Base-by-base conservation (phyloP, 208 protist species). In the Acanthamoeba lenticulata region DNA sequence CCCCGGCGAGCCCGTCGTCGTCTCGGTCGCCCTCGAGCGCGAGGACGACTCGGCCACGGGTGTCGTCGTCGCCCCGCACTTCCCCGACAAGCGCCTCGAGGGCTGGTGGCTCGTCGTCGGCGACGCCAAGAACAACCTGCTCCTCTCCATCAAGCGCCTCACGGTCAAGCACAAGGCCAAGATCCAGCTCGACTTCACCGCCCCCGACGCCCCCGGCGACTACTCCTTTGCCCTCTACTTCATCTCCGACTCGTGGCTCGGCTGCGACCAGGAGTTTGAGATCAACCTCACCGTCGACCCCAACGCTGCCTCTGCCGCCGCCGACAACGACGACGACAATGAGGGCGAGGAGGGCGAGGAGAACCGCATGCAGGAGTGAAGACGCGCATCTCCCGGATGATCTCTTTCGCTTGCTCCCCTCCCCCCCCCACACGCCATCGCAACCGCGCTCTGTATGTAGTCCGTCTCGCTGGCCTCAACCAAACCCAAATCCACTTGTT, bases 41-140 rank as follows among this genome's bases (percentile, higher is more conserved):
- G 90, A 94, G 34, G 65, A 60, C 29, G 90, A 94, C 90, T n/a
- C 34, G n/a, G 86, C 13, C 19, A 32, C 29, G 15, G 90, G 90
- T 27, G 40, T 34, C 29, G 90, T 94, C n/a, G 90, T 88, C 29
- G 65, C 90, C 11, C 74, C 90, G 17, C 55, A 60, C 90, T 94
- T 95, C 57, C 97, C 97, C 6, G 74, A 95, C 77, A 83, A 96
- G 45, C 98, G 97, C 77, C 49, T 96, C 3, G 98, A 98, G 94
- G 96, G 95, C 55, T 99, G 98, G 98, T 99, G 98, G 98, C 55
- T 99, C 1, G 96, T 99, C 17, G 40, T 99, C 13, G 98, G 98
- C 67, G 98, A 99, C 77, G 17, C 52, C 9, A 86, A 91, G 9
- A 94, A 92, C 11, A 98, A 98, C 90, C 60, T 89, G 34, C 38